These are phyloP conservation scores for Zostera marina DNA, from an alignment of 116 monocot species.

Conservation along the genomic window DNA sequence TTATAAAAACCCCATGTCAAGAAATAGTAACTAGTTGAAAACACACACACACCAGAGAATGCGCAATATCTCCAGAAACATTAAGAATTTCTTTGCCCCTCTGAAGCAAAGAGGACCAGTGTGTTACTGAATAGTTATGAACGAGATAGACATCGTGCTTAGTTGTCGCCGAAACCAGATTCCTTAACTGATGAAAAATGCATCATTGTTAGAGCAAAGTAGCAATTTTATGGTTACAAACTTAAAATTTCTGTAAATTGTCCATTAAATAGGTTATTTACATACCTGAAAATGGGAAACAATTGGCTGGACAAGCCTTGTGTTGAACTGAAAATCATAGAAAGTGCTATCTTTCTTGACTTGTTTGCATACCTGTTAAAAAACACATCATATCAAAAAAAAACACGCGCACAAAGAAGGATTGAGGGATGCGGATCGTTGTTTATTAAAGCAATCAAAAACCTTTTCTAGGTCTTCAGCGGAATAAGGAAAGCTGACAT, in stretches of 20 bases:
- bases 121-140: conserved; percentile 61
- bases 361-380: conserved; percentile 19
- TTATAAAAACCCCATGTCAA: not conserved
- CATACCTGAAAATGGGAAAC: conserved; percentile 87
- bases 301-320: conserved; percentile 61
- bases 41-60: conserved; percentile 21
- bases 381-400: not conserved
- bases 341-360: conserved; percentile 15
- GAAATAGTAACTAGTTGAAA: not conserved
- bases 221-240: not conserved
- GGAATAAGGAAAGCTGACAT: conserved; percentile 18
- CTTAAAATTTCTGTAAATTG: not conserved
- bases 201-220: not conserved
- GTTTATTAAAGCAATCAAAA: not conserved
- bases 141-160: conserved; percentile 78
- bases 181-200: conserved; percentile 51
- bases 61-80: conserved; percentile 41
- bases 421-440: too few relatives aligned
- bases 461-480: conserved; percentile 26
- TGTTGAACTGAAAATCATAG: conserved; percentile 59
- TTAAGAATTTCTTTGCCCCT: conserved; percentile 49
- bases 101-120: conserved; percentile 54
- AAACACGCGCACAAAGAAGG: not conserved
- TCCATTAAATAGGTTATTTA: not conserved
- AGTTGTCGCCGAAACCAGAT: conserved; percentile 81